phyloP scores from a whole-genome alignment of 2,329 filamentous ascomycete genomes.

The Verticillium nonalfalfae region DNA sequence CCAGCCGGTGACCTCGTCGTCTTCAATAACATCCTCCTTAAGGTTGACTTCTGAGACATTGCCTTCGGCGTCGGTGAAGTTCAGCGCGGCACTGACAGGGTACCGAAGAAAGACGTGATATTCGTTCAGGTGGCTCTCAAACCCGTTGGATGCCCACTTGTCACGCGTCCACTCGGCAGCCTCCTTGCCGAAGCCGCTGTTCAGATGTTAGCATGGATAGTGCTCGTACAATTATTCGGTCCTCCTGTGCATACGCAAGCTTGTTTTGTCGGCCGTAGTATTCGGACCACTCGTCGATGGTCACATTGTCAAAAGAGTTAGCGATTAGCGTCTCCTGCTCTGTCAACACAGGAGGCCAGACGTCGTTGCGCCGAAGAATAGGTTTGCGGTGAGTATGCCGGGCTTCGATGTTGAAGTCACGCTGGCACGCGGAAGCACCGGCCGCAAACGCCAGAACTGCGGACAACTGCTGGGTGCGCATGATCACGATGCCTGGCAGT shows the following conservation, averaged over 20 bases:
- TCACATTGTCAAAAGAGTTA: constrained; percentile 29
- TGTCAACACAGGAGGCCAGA: constrained; percentile 27
- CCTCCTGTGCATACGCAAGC: constrained; percentile 17
- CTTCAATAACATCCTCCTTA: constrained; percentile 65
- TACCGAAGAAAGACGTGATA: constrained; percentile 59
- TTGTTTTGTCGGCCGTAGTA: constrained; percentile 33
- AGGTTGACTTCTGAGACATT: constrained; percentile 59
- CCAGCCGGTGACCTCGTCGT: constrained; percentile 68
- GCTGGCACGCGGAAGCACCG: constrained; percentile 20
- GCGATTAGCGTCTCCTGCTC: constrained; percentile 24
- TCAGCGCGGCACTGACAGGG: constrained; percentile 48
- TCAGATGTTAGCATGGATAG: neutral
- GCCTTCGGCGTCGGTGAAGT: constrained; percentile 26
- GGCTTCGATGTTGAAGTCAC: constrained; percentile 17
- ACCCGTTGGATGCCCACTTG: constrained; percentile 26
- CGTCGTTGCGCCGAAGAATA: constrained; percentile 21
- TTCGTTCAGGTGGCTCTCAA: constrained; percentile 27
- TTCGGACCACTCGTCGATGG: constrained; percentile 28
- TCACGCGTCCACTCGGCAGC: constrained; percentile 26
- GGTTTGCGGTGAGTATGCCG: constrained; percentile 24
- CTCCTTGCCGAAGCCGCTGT: neutral
- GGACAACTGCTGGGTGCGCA: constrained; percentile 2
- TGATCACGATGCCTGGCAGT: neutral
- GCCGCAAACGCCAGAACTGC: constrained; percentile 13
- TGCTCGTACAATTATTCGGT: too few relatives aligned